Base-by-base conservation (phyloP, 331 rosid genomes). In the Dryas integrifolia region DNA sequence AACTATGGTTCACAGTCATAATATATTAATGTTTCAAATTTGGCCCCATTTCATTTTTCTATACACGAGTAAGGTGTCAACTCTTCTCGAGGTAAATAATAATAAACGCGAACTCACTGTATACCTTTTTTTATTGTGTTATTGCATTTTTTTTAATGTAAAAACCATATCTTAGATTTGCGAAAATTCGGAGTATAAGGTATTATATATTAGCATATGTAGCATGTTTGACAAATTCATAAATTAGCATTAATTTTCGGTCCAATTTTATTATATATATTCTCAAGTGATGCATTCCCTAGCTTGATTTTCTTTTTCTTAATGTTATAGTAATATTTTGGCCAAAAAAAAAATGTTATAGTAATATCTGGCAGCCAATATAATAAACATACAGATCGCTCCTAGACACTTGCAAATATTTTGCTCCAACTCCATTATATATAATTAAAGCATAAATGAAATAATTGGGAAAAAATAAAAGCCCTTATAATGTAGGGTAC, bases 71-170 rank as follows among this genome's bases (percentile, higher is more conserved):
- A 44, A 44, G 48, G 48, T 44, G 48, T 44, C 9, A 6, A 59
- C 44, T 59, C 65, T 59, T 61, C 30, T 61, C 48, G 47, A 61
- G 67, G 67, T 30, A 13, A 61, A 61, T 39, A 39, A 61, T 61
- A 39, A n/a, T 39, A 40, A 40, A 61, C 48, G 40, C 48, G n/a
- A 40, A 40, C 26, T 13, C 65, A 61, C 67, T 21, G 26, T 9
- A 3, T 15, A n/a, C 18, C 65, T 35, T 35, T 59, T 59, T 0
- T 5, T 30, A 59, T 13, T 13, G 0, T 30, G 2, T 38, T 61
- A 15, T n/a, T 39, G 35, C 3, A 8, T 40, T 40, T 15, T 18
- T n/a, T 61, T 61, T 61, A 61, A 61, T 40, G 47, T 5, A 1
- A 61, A 61, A 61, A 61, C 5, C 67, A 61, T 14, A 24, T 39